Percentiles rank a stretch among this genome's conserved stretches.
phyloP scores from a whole-genome alignment of 208 protist species.

The Vickermania spadyakhi region DNA sequence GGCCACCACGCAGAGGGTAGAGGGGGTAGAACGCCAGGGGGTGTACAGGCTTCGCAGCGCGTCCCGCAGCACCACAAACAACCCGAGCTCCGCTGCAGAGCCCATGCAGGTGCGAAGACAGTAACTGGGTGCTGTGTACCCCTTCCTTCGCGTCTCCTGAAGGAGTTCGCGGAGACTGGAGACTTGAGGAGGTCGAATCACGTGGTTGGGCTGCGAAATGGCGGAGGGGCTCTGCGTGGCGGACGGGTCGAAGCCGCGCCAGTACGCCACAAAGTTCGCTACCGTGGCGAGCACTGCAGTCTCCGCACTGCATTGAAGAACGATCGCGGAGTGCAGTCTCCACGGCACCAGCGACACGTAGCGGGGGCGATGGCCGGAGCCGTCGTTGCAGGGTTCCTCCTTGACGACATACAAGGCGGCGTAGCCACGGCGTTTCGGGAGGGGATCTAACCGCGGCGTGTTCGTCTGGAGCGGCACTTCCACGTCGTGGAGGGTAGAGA shows the following conservation, averaged over 20 bases:
- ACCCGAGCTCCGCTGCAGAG: background rate
- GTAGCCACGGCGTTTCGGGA: constrained; percentile 51
- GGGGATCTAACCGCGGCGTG: constrained; percentile 39
- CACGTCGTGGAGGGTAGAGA: too few relatives aligned
- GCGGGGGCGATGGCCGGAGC: background rate
- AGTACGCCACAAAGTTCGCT: background rate
- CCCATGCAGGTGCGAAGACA: background rate
- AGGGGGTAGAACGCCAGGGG: too few relatives aligned
- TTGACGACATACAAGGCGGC: constrained; percentile 43
- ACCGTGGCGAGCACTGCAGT: background rate
- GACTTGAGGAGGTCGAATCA: background rate
- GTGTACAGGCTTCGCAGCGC: background rate
- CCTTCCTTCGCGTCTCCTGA: background rate
- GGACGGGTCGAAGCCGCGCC: background rate
- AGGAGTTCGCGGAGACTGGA: background rate
- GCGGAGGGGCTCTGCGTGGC: background rate
- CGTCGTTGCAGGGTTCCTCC: background rate
- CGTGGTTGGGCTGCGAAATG: background rate
- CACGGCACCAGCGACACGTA: background rate
- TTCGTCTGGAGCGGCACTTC: constrained; percentile 17
- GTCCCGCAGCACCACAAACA: background rate
- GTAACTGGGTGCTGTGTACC: background rate
- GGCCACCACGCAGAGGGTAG: background rate
- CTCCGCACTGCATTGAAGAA: background rate
- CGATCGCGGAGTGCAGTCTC: background rate